Conservation (phyloP, 129 eudicot species). For the Kitagawia praeruptora region DNA sequence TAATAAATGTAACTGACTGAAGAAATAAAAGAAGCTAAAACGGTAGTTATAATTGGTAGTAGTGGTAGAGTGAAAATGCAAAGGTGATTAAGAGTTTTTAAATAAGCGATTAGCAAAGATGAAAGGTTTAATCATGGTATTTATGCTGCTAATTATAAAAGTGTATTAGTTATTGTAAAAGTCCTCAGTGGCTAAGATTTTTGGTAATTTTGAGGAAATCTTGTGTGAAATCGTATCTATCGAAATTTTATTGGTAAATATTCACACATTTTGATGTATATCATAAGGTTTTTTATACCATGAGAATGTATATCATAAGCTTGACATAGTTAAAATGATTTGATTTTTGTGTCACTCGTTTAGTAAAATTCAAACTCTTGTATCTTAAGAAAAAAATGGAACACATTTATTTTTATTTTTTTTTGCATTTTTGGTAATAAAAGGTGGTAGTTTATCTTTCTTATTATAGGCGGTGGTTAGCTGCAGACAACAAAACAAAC, state of each 20-base stretch:
- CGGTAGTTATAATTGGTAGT: neutral
- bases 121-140: conserved; percentile 25
- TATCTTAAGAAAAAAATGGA: too few relatives aligned
- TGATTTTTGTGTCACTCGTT: neutral
- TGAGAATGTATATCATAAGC: neutral
- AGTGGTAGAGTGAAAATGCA: neutral
- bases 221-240: neutral
- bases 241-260: neutral
- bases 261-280: neutral
- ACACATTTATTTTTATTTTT: too few relatives aligned
- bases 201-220: neutral
- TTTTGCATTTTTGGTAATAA: too few relatives aligned
- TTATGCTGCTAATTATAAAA: neutral
- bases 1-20: neutral
- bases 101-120: neutral
- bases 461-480: too few relatives aligned
- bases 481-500: too few relatives aligned
- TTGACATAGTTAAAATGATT: neutral
- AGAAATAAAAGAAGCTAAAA: neutral
- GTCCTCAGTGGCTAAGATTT: neutral
- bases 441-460: too few relatives aligned
- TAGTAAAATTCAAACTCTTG: neutral
- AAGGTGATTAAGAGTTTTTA: conserved; percentile 12
- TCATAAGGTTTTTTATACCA: neutral
- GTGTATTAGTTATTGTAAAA: neutral